Evolutionary conservation across 2,329 filamentous ascomycete genomes (phyloP).

Genomic region (Davidsoniella eucalypti): DNA sequence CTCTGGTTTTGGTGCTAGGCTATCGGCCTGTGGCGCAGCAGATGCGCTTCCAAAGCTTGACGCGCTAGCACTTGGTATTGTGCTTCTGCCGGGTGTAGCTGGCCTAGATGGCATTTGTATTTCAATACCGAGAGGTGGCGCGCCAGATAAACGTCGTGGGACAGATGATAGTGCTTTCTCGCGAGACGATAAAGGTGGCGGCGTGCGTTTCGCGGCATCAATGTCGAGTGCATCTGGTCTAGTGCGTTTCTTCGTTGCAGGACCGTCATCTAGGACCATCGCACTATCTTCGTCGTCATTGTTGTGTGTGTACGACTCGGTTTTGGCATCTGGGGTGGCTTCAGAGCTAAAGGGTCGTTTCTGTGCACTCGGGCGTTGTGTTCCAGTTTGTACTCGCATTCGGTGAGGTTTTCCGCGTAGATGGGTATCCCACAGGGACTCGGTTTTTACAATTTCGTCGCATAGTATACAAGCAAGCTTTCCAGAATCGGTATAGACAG

Average conservation of each 20-base stretch:
- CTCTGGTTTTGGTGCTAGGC: conserved; percentile 19
- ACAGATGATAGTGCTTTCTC: conserved; percentile 1
- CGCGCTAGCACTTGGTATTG: conserved; percentile 10
- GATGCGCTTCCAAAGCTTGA: conserved; percentile 12
- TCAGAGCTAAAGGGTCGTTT: conserved; percentile 19
- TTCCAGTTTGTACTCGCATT: conserved; percentile 11
- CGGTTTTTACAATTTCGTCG: conserved; percentile 45
- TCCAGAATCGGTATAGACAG: conserved; percentile 50
- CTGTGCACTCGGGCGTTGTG: conserved; percentile 8
- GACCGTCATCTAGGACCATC: neutral
- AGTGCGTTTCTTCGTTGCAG: neutral
- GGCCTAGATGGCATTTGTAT: conserved; percentile 48
- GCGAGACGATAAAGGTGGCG: no score
- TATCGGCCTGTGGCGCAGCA: neutral
- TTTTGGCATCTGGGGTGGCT: conserved; percentile 18
- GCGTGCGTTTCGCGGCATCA: neutral
- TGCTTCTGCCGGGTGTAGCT: conserved; percentile 34
- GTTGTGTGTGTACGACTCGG: conserved; percentile 16
- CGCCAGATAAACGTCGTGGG: conserved; percentile 31
- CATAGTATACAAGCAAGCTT: conserved; percentile 53
- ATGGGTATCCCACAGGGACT: conserved; percentile 51
- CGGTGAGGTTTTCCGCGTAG: conserved; percentile 32
- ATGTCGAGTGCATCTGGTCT: neutral
- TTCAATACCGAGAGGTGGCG: conserved; percentile 39
- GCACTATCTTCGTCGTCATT: neutral